Conservation (phyloP, 2,329 filamentous ascomycete genomes). For the Penicillium frequentans region DNA sequence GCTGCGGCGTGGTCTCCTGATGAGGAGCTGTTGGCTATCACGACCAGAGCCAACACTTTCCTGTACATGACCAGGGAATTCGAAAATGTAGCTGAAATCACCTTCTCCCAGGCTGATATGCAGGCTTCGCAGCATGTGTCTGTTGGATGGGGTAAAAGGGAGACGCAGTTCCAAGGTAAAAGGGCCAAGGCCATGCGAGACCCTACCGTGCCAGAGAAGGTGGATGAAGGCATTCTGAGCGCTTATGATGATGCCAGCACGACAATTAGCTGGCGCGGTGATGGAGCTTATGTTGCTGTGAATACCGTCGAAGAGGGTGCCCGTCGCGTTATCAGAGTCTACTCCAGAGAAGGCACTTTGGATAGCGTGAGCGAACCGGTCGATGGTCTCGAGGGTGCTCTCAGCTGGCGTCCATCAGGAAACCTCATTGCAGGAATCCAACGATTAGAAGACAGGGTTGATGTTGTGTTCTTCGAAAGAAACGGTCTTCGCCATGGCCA, state of each 20-base stretch:
- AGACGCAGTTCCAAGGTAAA: slow-evolving; percentile 95
- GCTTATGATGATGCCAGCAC: slow-evolving; percentile 68
- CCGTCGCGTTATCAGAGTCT: slow-evolving; percentile 83
- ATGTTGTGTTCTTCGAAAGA: slow-evolving; percentile 93
- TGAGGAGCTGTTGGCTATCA: slow-evolving; percentile 82
- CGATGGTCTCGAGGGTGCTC: slow-evolving; percentile 78
- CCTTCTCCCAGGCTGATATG: slow-evolving; percentile 73
- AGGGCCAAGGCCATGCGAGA: slow-evolving; percentile 83
- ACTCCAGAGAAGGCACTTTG: slow-evolving; percentile 82
- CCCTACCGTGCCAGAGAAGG: slow-evolving; percentile 88
- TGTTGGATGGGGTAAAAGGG: slow-evolving; percentile 96
- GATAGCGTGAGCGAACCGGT: slow-evolving; percentile 95
- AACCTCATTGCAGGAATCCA: slow-evolving; percentile 90
- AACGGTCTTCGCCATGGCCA: slow-evolving; percentile 97
- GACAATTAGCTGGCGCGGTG: slow-evolving; percentile 88
- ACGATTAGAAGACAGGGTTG: slow-evolving; percentile 64
- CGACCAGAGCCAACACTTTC: slow-evolving; percentile 74
- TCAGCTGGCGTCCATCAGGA: slow-evolving; percentile 90
- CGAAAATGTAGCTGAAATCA: slow-evolving; percentile 75
- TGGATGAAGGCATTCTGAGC: slow-evolving; percentile 80
- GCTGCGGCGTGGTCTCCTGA: slow-evolving; percentile 93
- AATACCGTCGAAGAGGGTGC: slow-evolving; percentile 70
- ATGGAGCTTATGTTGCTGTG: slow-evolving; percentile 86
- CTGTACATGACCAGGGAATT: slow-evolving; percentile 93
- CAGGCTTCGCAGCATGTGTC: slow-evolving; percentile 90